Conservation (phyloP, 768 basidiomycete genomes). For the Lyophyllum semitale region DNA sequence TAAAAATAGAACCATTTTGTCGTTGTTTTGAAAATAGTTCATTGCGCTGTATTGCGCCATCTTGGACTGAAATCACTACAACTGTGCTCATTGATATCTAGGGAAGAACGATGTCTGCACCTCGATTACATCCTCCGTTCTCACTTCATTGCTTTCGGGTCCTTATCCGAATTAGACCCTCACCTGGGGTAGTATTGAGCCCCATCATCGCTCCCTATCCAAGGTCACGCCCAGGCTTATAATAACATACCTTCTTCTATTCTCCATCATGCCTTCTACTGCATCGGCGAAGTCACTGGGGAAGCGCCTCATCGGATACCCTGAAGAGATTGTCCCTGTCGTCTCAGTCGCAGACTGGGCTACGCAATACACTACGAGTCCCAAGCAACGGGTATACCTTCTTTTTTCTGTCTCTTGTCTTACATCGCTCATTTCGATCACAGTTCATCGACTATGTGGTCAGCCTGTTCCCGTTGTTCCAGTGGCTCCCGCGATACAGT, state of each 20-base stretch:
- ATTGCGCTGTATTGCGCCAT: slow-evolving; percentile 29
- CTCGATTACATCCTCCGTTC: background rate
- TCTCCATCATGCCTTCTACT: slow-evolving; percentile 18
- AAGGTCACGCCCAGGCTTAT: slow-evolving; percentile 1
- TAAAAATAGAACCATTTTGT: background rate
- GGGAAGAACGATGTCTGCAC: slow-evolving; percentile 8
- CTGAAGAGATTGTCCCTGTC: slow-evolving; percentile 59
- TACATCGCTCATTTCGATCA: slow-evolving; percentile 2
- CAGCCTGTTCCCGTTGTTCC: slow-evolving; percentile 80
- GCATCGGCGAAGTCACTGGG: slow-evolving; percentile 45
- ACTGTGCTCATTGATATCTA: slow-evolving; percentile 23
- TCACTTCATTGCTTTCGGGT: background rate
- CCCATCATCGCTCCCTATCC: background rate
- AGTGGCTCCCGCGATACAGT: slow-evolving; percentile 91
- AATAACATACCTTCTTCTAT: slow-evolving; percentile 2
- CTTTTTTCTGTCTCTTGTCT: background rate
- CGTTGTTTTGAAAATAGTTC: slow-evolving; percentile 1
- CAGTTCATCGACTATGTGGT: slow-evolving; percentile 67
- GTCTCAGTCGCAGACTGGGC: slow-evolving; percentile 63
- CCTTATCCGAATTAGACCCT: background rate
- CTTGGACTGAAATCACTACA: slow-evolving; percentile 22
- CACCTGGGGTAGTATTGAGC: background rate
- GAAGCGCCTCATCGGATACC: slow-evolving; percentile 61
- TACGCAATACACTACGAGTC: slow-evolving; percentile 38
- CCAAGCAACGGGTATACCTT: slow-evolving; percentile 49